Conservation (phyloP, 2,329 filamentous ascomycete genomes). For the Colletotrichum sansevieriae region DNA sequence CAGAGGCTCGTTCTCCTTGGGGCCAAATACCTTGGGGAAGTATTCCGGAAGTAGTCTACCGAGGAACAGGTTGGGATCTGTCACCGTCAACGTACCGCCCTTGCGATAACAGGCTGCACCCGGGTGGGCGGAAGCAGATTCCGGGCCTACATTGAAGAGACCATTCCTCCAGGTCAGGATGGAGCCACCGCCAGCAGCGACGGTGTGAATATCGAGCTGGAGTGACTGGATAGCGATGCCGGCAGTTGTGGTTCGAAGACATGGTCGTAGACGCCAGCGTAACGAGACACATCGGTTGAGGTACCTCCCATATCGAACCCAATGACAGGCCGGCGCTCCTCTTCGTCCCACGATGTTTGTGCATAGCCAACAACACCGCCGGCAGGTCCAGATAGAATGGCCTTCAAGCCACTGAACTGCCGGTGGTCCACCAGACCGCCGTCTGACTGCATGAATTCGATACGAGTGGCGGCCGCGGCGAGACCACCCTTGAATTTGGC, state of each 20-base stretch:
- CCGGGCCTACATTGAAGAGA: conserved; percentile 79
- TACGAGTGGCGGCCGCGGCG: conserved; percentile 59
- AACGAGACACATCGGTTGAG: conserved; percentile 80
- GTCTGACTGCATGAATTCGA: conserved; percentile 80
- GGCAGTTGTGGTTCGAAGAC: conserved; percentile 82
- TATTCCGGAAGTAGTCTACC: conserved; percentile 72
- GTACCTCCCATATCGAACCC: conserved; percentile 83
- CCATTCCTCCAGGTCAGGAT: conserved; percentile 79
- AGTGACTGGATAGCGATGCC: conserved; percentile 84
- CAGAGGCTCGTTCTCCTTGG: conserved; percentile 71
- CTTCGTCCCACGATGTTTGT: conserved; percentile 77
- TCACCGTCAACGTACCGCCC: conserved; percentile 77
- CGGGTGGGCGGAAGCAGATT: conserved; percentile 78
- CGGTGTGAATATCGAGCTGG: conserved; percentile 86
- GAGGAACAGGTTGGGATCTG: conserved; percentile 78
- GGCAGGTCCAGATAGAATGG: conserved; percentile 81
- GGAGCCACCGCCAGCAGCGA: conserved; percentile 81
- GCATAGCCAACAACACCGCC: conserved; percentile 84
- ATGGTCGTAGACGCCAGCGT: conserved; percentile 61
- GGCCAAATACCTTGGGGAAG: conserved; percentile 80
- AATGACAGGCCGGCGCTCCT: conserved; percentile 77
- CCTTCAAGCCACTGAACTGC: conserved; percentile 76
- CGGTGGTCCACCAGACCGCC: conserved; percentile 66
- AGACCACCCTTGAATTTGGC: conserved; percentile 54
- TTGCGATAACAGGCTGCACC: conserved; percentile 82